Conservation (phyloP, 441 rosid genomes). For the Adansonia madagascariensis region DNA sequence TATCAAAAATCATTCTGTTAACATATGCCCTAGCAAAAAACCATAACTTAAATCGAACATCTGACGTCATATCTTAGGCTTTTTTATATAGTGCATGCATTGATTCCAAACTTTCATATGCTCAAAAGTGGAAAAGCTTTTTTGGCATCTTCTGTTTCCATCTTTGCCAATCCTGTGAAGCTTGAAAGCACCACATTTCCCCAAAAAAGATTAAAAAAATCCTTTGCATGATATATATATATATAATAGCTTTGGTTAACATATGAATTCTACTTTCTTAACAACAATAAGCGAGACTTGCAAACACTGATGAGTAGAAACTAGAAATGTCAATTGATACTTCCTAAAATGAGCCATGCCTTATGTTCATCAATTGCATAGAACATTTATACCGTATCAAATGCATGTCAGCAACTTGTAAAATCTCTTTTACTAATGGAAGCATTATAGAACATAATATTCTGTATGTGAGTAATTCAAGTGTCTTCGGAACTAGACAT, state of each 20-base stretch:
- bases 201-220: too few relatives aligned
- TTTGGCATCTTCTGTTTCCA: too few relatives aligned
- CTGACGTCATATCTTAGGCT: not conserved
- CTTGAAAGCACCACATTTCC: too few relatives aligned
- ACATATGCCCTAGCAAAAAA: not conserved
- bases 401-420: not conserved
- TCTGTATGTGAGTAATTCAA: not conserved
- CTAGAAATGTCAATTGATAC: too few relatives aligned
- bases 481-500: not conserved
- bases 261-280: too few relatives aligned
- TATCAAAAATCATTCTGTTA: not conserved
- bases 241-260: not conserved
- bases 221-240: not conserved
- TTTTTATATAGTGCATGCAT: not conserved
- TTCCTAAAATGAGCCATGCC: too few relatives aligned
- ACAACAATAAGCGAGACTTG: too few relatives aligned
- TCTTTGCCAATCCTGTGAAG: too few relatives aligned
- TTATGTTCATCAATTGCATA: too few relatives aligned
- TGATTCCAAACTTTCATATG: not conserved
- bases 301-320: too few relatives aligned
- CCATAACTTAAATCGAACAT: not conserved
- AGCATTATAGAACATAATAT: not conserved
- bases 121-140: not conserved
- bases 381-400: not conserved
- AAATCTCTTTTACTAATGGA: not conserved